Evolutionary conservation across 2,329 filamentous ascomycete genomes (phyloP), one percentile per base, ranked within the genome.

Genomic region (Blastomyces percursus): DNA sequence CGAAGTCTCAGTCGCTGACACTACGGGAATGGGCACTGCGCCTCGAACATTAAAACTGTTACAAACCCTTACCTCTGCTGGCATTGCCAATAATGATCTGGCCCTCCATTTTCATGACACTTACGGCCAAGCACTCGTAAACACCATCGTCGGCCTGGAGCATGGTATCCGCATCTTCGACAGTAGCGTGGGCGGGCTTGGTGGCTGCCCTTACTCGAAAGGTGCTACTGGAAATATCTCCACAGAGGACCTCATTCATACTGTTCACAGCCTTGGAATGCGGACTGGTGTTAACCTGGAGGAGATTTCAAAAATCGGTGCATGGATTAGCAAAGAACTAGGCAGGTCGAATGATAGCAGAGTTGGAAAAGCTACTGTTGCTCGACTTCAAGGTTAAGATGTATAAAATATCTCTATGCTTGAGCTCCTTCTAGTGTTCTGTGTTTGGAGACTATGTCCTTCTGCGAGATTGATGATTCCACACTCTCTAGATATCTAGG

Each of bases 21-120:
- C 85, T 0, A 87, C 85, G 0, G 85, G 85, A 54, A 87, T 86
- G 84, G 85, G 84, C 19, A 87, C 85, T 0, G 83, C 83, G 11
- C 84, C 83, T 0, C 79, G 81, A 60, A 87, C 85, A 0, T 72
- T 78, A 63, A 80, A 82, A 65, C 76, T 87, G 2, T 74, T 87
- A 56, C 78, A 82, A 64, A 81, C 83, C 2, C 72, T 87, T 60
- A 79, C 78, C 38, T 81, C 83, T 21, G 84, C 84, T 1, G 85
- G 85, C 0, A 81, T 87, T 59, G 79, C 82, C 60, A 81, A 78
- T 61, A 80, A 79, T 46, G 84, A 87, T 65, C 68, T 87, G 11
- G 85, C 84, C 1, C 74, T 87, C 63, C 85, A 87, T 70, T 87
- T 87, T 69, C 85, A 87, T 67, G 85, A 87, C 67, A 87, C 85